These are phyloP conservation scores for Vitellaria paradoxa DNA, from an alignment of 179 eudicot genomes.

Conservation along the genomic window DNA sequence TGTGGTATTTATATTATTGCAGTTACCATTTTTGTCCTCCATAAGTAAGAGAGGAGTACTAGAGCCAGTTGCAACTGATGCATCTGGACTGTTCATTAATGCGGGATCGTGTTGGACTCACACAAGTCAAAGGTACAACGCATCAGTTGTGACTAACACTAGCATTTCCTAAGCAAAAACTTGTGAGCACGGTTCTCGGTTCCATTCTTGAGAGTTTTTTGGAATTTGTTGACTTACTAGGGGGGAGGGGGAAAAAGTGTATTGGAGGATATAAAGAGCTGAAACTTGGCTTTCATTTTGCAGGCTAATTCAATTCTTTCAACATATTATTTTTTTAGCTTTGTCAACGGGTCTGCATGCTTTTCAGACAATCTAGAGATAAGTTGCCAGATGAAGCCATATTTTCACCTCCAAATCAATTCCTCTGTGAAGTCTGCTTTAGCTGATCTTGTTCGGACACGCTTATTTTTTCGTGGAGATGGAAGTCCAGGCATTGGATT, in stretches of 20 bases:
- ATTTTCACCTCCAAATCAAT: neutral
- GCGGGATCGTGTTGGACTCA: too few relatives aligned
- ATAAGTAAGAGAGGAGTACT: too few relatives aligned
- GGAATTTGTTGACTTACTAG: too few relatives aligned
- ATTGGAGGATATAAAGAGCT: neutral
- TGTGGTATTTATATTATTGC: too few relatives aligned
- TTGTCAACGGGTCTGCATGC: neutral
- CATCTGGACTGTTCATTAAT: too few relatives aligned
- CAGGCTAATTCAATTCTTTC: slow-evolving; percentile 19
- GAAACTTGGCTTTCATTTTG: slow-evolving; percentile 5
- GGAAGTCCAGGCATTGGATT: neutral
- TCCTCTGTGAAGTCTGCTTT: neutral
- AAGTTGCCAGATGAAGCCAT: neutral
- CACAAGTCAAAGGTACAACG: too few relatives aligned
- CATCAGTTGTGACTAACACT: too few relatives aligned
- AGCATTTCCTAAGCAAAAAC: too few relatives aligned
- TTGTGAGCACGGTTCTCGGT: too few relatives aligned
- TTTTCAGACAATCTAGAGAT: neutral
- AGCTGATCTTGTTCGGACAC: neutral
- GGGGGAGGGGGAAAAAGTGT: neutral
- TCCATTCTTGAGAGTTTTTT: too few relatives aligned
- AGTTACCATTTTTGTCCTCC: too few relatives aligned
- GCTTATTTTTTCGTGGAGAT: slow-evolving; percentile 8
- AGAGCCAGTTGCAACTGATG: too few relatives aligned
- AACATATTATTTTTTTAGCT: slow-evolving; percentile 3